phyloP scores from a whole-genome alignment of 2,329 filamentous ascomycete genomes.

The Pseudocercospora ulei region DNA sequence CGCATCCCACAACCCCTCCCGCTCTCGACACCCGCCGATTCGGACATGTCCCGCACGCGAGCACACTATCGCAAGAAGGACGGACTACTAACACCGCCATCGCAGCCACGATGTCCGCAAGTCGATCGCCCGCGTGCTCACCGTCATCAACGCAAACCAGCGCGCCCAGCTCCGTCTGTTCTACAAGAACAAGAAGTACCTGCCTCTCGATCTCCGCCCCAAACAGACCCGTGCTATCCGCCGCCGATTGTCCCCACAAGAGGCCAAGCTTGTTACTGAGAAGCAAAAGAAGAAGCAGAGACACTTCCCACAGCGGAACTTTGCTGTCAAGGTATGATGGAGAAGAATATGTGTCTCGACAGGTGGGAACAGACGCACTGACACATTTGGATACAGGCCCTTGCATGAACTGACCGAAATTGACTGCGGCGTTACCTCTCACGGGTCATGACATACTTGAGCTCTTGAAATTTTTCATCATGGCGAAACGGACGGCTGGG shows the following conservation, averaged over 20 bases:
- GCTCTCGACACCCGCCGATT: background rate
- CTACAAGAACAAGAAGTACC: slow-evolving; percentile 99
- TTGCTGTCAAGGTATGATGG: slow-evolving; percentile 78
- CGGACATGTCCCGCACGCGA: background rate
- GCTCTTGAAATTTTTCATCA: slow-evolving; percentile 19
- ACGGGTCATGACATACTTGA: slow-evolving; percentile 19
- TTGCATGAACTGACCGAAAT: slow-evolving; percentile 14
- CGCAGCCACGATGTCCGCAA: slow-evolving; percentile 94
- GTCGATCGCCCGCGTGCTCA: slow-evolving; percentile 97
- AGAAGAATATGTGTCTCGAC: background rate
- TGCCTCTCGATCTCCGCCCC: slow-evolving; percentile 92
- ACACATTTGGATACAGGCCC: slow-evolving; percentile 13
- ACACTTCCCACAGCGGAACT: slow-evolving; percentile 98
- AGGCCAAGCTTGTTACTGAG: slow-evolving; percentile 72
- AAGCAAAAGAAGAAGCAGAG: slow-evolving; percentile 93
- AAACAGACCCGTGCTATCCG: slow-evolving; percentile 98
- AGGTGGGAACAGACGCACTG: slow-evolving; percentile 7
- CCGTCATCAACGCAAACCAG: slow-evolving; percentile 99
- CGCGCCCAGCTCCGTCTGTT: slow-evolving; percentile 93
- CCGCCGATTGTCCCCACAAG: slow-evolving; percentile 84
- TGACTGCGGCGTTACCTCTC: slow-evolving; percentile 17
- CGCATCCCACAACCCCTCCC: slow-evolving; percentile 33
- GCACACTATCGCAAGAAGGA: slow-evolving; percentile 3
- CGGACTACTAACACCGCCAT: slow-evolving; percentile 13
- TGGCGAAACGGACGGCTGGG: slow-evolving; percentile 22